phyloP scores from a whole-genome alignment of 2,329 filamentous ascomycete genomes.

The Nemania sp. region DNA sequence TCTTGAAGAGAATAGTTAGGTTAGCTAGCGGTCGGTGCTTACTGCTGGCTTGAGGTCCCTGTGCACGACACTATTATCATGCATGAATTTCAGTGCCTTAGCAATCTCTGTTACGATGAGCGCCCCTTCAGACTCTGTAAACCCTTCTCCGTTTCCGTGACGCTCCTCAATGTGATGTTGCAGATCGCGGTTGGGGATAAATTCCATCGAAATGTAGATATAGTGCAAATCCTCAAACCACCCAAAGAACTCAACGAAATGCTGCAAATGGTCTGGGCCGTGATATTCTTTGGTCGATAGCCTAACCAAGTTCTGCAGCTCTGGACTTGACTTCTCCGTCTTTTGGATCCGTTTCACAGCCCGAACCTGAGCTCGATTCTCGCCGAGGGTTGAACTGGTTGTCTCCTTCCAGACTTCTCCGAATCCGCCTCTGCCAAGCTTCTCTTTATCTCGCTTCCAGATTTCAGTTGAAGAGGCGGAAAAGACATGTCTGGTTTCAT shows the following conservation, averaged over 20 bases:
- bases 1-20: not conserved
- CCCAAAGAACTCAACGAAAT: constrained; percentile 7
- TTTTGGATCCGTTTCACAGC: constrained; percentile 17
- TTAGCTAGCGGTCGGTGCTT: not conserved
- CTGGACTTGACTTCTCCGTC: constrained; percentile 8
- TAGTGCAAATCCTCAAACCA: not conserved
- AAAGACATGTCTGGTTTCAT: not conserved
- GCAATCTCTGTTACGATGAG: not conserved
- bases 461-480: not conserved
- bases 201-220: constrained; percentile 2
- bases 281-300: not conserved
- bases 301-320: constrained; percentile 2
- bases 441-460: not conserved
- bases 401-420: constrained; percentile 4
- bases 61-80: not conserved
- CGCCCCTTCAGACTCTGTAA: not conserved
- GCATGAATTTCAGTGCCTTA: constrained; percentile 6
- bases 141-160: not conserved
- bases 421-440: not conserved
- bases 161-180: constrained; percentile 1
- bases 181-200: not conserved
- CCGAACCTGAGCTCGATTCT: not conserved
- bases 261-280: not conserved
- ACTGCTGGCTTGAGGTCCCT: constrained; percentile 10
- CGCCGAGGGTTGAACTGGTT: not conserved